Evolutionary conservation across 192 early-diverging fungal genomes (phyloP), one percentile per base, ranked within the genome.

Genomic region (Gamsiella multidivaricata): DNA sequence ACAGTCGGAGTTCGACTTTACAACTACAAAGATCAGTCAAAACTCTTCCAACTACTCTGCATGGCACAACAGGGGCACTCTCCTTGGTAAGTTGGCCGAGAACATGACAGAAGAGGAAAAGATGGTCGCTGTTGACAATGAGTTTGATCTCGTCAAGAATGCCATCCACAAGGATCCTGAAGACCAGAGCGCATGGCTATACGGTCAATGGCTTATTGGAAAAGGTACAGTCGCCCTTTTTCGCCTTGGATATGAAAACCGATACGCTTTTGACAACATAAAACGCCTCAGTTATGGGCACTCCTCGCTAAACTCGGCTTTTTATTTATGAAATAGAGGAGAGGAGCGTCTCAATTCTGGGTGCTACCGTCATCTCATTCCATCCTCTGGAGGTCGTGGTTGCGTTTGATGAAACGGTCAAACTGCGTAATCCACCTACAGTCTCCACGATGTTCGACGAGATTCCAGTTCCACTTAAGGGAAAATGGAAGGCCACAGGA

Each of bases 11-110:
- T 94, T 96, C 79, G 91, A 94, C 18, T 99, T 90, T 78, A 97
- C 96, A 0, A 93, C 89, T 0, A 84, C 81, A 46, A 97, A 99
- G 80, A 97, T 99, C 79, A 87, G 87, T 49, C 89, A 92, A 70
- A 95, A 94, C 80, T 98, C 96, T 76, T 95, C 94, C 22, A 99
- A 99, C 84, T 96, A 94, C 71, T 94, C 96, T 14, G 98, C 98
- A n/a, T 99, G 98, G 98, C 97, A 99, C 73, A 92, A 97, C 69
- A 81, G 98, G 55, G 91, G 89, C 56, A 97, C 94, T 69, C 65
- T 96, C 15, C 76, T 99, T 28, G 88, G 82, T 17, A 60, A 75
- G 33, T 65, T 86, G 54, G 80, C 88, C 7, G 50, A 83, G 23
- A 57, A 69, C 3, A 80, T 84, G 80, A 66, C 79, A 14, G 29